phyloP scores from a whole-genome alignment of 2,329 filamentous ascomycete genomes.

The Chaetomium globosum region DNA sequence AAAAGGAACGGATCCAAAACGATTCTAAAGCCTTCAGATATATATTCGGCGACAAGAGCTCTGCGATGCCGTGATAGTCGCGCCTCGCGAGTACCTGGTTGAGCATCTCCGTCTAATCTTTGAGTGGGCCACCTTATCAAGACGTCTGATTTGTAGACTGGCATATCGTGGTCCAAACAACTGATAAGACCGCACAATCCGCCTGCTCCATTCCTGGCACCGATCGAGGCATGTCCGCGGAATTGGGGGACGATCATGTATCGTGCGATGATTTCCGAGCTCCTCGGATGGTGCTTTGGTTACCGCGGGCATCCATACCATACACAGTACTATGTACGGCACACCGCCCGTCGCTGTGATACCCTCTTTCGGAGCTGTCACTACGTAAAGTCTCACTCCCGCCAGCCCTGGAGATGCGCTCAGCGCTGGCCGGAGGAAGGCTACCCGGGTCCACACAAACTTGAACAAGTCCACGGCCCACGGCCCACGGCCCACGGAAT shows the following conservation, averaged over 20 bases:
- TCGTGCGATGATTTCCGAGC: conserved; percentile 16
- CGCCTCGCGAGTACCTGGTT: background rate
- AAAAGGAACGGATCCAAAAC: background rate
- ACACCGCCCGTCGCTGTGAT: background rate
- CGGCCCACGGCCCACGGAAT: background rate
- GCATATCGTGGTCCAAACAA: conserved; percentile 24
- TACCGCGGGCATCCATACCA: conserved; percentile 3
- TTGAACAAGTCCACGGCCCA: background rate
- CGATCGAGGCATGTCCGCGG: conserved; percentile 33
- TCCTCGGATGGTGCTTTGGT: conserved; percentile 14
- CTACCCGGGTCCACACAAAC: background rate
- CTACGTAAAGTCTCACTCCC: background rate
- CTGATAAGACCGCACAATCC: conserved; percentile 33
- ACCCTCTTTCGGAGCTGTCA: background rate
- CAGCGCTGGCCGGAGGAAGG: background rate
- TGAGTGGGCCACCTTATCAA: conserved; percentile 34
- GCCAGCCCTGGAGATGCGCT: background rate
- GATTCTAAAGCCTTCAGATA: background rate
- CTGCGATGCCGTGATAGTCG: background rate
- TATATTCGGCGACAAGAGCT: background rate
- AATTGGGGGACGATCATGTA: conserved; percentile 23
- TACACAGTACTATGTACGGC: background rate
- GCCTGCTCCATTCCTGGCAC: conserved; percentile 19
- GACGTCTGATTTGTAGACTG: conserved; percentile 30
- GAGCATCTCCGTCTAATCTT: conserved; percentile 35